Percentiles rank a stretch among this genome's conserved stretches.
Evolutionary conservation across 2,329 filamentous ascomycete species (phyloP).

Genomic region (Fusarium tricinctum): DNA sequence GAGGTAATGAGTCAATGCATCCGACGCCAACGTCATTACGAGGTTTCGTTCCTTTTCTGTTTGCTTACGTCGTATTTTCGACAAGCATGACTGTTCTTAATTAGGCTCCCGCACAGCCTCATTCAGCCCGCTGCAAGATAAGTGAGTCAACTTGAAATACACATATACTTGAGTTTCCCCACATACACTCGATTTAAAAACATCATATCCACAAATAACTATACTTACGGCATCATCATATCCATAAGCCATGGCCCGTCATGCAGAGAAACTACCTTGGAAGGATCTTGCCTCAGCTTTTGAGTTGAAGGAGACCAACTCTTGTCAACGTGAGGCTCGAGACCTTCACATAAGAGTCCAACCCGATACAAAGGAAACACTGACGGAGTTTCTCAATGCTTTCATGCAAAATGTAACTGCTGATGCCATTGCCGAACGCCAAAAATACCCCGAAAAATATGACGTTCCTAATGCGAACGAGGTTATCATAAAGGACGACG

Average conservation of each 20-base stretch:
- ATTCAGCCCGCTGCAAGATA: neutral
- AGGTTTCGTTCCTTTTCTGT: neutral
- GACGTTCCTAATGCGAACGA: neutral
- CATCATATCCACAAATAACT: neutral
- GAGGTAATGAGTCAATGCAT: too few species aligned
- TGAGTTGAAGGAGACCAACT: conserved; percentile 14
- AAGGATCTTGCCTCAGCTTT: conserved; percentile 19
- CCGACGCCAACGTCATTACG: neutral
- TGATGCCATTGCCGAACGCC: neutral
- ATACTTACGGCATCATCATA: neutral
- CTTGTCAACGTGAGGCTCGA: conserved; percentile 16
- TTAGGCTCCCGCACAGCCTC: neutral
- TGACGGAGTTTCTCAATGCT: neutral
- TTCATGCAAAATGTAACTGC: neutral
- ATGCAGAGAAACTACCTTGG: conserved; percentile 30
- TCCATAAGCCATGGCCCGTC: conserved; percentile 21
- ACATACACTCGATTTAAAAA: rapidly evolving
- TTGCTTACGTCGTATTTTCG: neutral
- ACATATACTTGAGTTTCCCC: too few species aligned
- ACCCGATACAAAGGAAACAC: neutral
- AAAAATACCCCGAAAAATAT: neutral
- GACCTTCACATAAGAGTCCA: conserved; percentile 25
- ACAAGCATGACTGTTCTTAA: neutral
- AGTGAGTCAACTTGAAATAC: neutral
- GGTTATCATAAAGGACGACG: conserved; percentile 9